Evolutionary conservation across 179 eudicot species (phyloP), one percentile per base, ranked within the genome.

Genomic region (Beta corolliflora): DNA sequence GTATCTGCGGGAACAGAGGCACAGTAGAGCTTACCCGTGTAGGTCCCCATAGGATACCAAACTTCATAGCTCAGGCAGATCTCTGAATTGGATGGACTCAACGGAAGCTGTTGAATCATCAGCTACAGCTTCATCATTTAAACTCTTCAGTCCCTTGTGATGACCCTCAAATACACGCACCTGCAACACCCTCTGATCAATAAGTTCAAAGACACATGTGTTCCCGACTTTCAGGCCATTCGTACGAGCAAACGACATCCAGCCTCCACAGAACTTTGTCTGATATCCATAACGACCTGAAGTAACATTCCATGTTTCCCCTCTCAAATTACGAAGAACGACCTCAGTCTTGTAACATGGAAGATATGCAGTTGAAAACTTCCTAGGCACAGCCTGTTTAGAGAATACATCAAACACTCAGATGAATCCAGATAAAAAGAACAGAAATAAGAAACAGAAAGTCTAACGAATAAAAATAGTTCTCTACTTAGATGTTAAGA

Each of bases 141-240:
- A 90, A 85, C 80, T 77, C 55, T 87, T 81, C 12, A 80, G 81
- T 48, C 71, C 86, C 66, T 63, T 84, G 67, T 84, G 83, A 53
- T 87, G 86, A 83, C 76, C 81, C 46, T 89, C 81, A 76, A 89
- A 88, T 70, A 91, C 85, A 77, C 88, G 97, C 79, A 95, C 99
- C 64, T 87, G 94, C 86, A 95, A 85, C 80, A 91, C 91, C 77
- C 84, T 85, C 66, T 89, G 88, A 52, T 91, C 95, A 86, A 90
- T 80, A 77, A 95, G 98, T 84, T 95, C 99, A 88, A 95, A 95
- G 52, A 95, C 88, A 83, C 99, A 95, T 65, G 85, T 87, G 85
- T 95, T 95, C 78, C 97, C 98, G 75, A 91, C 46, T 69, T 91
- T 89, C 65, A 95, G 79, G 65, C 78, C 83, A 80, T 95, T 95